Evolutionary conservation across 345 rosid species (phyloP).

Genomic region (Populus euphratica): DNA sequence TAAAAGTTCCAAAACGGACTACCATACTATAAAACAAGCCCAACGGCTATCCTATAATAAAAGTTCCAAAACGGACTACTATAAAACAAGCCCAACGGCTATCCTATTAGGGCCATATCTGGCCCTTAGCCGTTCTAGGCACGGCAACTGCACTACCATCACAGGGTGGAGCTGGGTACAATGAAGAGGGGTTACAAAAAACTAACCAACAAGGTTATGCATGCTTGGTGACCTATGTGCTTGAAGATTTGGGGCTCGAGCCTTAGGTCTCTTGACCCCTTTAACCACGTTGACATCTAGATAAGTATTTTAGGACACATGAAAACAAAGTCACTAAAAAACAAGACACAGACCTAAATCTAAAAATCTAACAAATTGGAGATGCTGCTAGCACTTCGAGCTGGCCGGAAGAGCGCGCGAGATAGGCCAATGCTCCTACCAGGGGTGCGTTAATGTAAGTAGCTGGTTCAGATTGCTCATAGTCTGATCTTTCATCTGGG

Average conservation of each 20-base stretch:
- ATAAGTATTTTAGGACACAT: not conserved
- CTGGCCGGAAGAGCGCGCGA: slow-evolving; percentile 84
- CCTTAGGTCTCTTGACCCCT: slow-evolving; percentile 18
- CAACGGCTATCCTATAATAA: not conserved
- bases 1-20: not conserved
- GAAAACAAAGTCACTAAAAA: not conserved
- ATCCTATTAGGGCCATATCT: not conserved
- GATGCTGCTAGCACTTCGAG: slow-evolving; percentile 26
- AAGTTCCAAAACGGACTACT: not conserved
- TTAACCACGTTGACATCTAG: slow-evolving; percentile 1
- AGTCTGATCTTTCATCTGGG: slow-evolving; percentile 29
- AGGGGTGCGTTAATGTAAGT: slow-evolving; percentile 29
- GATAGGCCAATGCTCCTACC: slow-evolving; percentile 24
- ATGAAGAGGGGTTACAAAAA: not conserved
- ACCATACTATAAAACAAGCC: not conserved
- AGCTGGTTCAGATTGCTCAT: slow-evolving; percentile 29
- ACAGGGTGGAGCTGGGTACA: not conserved
- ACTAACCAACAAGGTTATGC: slow-evolving; percentile 12
- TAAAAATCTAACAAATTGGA: not conserved
- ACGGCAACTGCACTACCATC: slow-evolving; percentile 21
- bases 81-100: not conserved
- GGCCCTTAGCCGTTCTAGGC: slow-evolving; percentile 18
- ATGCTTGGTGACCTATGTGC: slow-evolving; percentile 24
- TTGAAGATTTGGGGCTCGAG: slow-evolving; percentile 39
- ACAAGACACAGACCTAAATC: not conserved